Evolutionary conservation across 2,329 filamentous ascomycete species (phyloP), one percentile per base, ranked within the genome.

Genomic region (Leptographium galeiforme): DNA sequence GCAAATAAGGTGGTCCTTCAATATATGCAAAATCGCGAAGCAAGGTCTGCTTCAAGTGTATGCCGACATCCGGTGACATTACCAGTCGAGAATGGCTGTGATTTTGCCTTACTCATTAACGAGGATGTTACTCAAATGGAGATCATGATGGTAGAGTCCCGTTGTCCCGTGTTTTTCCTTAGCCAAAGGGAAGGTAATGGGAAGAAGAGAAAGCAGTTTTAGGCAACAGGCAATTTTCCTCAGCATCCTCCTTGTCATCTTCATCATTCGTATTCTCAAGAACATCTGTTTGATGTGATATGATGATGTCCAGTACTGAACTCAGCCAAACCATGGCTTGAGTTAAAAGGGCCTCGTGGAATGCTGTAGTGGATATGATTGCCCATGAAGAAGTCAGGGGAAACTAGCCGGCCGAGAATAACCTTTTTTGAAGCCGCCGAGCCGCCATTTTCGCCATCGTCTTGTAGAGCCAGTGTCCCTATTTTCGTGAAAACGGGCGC

Each of bases 51-150:
- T n/a, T n/a, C n/a, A n/a, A n/a, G n/a, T n/a, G n/a, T n/a, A n/a
- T n/a, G n/a, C n/a, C n/a, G n/a, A n/a, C n/a, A n/a, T n/a, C n/a
- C n/a, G n/a, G n/a, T n/a, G n/a, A n/a, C 40, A 12, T 38, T 6
- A 13, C 44, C 49, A 36, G 44, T 51, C 39, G 25, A 25, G 25
- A 5, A 25, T 25, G 43, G 39, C 7, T 19, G 8, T 16, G 44
- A 19, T 16, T 14, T 32, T 14, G 36, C 25, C 7, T 18, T 11
- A 18, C 13, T 68, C 62, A 41, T 71, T 57, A 2, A 72, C 63
- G 13, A 72, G 57, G 11, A 73, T 69, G 52, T 74, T 73, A 5
- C 62, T 55, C 2, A 63, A 48, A 4, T 61, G 62, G 3, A 73
- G 60, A 49, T 72, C 68, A 25, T 69, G 55, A 49, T 70, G 68